Percentiles rank a stretch among this genome's conserved stretches.
phyloP scores from a whole-genome alignment of 768 basidiomycete species.

The Ramaria sp. region DNA sequence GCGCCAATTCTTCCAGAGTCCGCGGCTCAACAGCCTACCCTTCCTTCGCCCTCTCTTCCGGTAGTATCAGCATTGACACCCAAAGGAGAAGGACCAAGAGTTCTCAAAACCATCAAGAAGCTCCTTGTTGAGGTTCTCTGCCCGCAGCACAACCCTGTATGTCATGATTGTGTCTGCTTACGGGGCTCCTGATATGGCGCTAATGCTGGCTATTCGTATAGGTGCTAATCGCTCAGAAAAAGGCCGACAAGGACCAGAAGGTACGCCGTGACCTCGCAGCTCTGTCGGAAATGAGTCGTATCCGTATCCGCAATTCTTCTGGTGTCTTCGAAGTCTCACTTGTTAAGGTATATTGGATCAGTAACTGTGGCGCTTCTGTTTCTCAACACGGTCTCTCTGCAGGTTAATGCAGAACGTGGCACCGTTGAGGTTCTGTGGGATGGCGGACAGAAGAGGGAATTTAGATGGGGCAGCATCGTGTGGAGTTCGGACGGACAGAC shows the following conservation, averaged over 20 bases:
- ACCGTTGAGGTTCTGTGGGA: slow-evolving; percentile 81
- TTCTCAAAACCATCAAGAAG: slow-evolving; percentile 66
- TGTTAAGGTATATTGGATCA: slow-evolving; percentile 20
- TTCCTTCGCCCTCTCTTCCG: background rate
- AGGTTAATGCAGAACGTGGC: slow-evolving; percentile 55
- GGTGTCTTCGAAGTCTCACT: slow-evolving; percentile 85
- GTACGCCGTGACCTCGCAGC: slow-evolving; percentile 61
- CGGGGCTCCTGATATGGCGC: background rate
- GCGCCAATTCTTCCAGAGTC: background rate
- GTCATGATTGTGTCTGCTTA: slow-evolving; percentile 20
- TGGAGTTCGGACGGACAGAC: slow-evolving; percentile 16
- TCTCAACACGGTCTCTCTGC: background rate
- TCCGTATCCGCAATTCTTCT: slow-evolving; percentile 76
- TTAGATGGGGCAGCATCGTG: slow-evolving; percentile 75
- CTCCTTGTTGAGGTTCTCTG: slow-evolving; percentile 69
- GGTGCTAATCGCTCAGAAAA: slow-evolving; percentile 68
- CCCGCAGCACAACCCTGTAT: slow-evolving; percentile 82
- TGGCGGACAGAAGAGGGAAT: slow-evolving; percentile 57
- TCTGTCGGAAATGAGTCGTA: slow-evolving; percentile 57
- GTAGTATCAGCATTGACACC: background rate
- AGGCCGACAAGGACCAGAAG: slow-evolving; percentile 63
- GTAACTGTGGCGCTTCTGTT: background rate
- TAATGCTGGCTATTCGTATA: slow-evolving; percentile 19
- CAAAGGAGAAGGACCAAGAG: slow-evolving; percentile 13
- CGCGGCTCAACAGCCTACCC: background rate